These are phyloP conservation scores for Conticribra weissflogii DNA, from an alignment of 108 stramenopile genomes.

Conservation along the genomic window DNA sequence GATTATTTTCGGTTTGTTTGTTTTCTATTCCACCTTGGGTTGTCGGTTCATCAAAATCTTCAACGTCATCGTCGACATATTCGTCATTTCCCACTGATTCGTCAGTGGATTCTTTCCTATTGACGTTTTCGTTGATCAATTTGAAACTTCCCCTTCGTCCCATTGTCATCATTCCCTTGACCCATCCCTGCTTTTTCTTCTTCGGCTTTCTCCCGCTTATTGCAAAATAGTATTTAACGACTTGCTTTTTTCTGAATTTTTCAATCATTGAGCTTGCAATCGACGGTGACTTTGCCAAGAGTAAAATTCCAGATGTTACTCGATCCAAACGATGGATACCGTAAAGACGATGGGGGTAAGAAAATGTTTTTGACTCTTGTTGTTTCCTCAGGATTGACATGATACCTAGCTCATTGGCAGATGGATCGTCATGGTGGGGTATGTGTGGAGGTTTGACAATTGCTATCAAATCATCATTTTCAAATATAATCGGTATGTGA, in stretches of 20 bases:
- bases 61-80: not conserved
- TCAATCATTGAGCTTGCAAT: slow-evolving; percentile 53
- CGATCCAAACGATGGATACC: slow-evolving; percentile 83
- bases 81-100: not conserved
- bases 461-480: slow-evolving; percentile 63
- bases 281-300: slow-evolving; percentile 67
- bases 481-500: slow-evolving; percentile 60
- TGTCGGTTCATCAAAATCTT: not conserved
- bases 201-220: slow-evolving; percentile 68
- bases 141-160: slow-evolving; percentile 77
- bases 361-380: slow-evolving; percentile 14
- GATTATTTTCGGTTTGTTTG: slow-evolving; percentile 12
- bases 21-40: not conserved
- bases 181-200: slow-evolving; percentile 83
- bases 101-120: not conserved
- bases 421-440: slow-evolving; percentile 67
- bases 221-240: slow-evolving; percentile 65
- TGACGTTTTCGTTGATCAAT: slow-evolving; percentile 44
- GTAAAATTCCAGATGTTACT: slow-evolving; percentile 80
- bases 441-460: slow-evolving; percentile 72
- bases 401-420: slow-evolving; percentile 42
- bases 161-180: slow-evolving; percentile 69
- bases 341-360: slow-evolving; percentile 58
- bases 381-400: slow-evolving; percentile 47
- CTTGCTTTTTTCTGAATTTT: slow-evolving; percentile 42